These are phyloP conservation scores for Cyamopsis tetragonoloba DNA, from an alignment of 306 rosid genomes.

Conservation along the genomic window DNA sequence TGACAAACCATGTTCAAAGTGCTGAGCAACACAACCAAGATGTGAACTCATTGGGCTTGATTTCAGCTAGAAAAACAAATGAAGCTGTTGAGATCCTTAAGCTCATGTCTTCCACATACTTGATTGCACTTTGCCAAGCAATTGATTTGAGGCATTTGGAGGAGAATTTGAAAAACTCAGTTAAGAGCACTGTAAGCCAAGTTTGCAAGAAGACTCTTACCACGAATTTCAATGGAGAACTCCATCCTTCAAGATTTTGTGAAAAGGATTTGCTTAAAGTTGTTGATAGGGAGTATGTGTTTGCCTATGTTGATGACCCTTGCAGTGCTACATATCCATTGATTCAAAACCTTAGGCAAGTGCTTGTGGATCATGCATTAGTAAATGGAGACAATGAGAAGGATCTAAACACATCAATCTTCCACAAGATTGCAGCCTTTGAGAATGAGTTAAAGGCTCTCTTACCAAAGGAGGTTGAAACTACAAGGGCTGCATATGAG, in stretches of 20 bases:
- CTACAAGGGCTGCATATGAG: conserved; percentile 55
- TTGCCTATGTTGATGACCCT: conserved; percentile 65
- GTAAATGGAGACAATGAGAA: conserved; percentile 57
- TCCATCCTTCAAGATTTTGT: conserved; percentile 78
- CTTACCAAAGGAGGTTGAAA: conserved; percentile 78
- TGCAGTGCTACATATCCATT: conserved; percentile 76
- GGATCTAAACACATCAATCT: conserved; percentile 61
- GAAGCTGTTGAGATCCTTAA: conserved; percentile 62
- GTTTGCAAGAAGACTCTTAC: conserved; percentile 63
- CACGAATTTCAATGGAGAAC: conserved; percentile 56
- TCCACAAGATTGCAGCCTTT: conserved; percentile 68
- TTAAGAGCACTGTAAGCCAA: conserved; percentile 64
- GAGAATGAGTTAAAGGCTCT: conserved; percentile 61
- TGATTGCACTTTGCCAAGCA: conserved; percentile 83
- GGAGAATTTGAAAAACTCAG: conserved; percentile 63
- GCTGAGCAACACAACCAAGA: conserved; percentile 54
- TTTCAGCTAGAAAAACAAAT: conserved; percentile 73
- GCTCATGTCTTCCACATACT: conserved; percentile 61
- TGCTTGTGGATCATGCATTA: conserved; percentile 71
- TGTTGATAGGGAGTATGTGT: conserved; percentile 66
- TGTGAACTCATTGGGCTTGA: conserved; percentile 73
- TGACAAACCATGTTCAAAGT: conserved; percentile 45
- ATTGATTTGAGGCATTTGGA: conserved; percentile 88
- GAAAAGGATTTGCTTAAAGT: conserved; percentile 74
- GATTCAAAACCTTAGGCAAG: conserved; percentile 71